Conservation (phyloP, 2,329 filamentous ascomycete genomes). For the Arthrobotrys iridis region DNA sequence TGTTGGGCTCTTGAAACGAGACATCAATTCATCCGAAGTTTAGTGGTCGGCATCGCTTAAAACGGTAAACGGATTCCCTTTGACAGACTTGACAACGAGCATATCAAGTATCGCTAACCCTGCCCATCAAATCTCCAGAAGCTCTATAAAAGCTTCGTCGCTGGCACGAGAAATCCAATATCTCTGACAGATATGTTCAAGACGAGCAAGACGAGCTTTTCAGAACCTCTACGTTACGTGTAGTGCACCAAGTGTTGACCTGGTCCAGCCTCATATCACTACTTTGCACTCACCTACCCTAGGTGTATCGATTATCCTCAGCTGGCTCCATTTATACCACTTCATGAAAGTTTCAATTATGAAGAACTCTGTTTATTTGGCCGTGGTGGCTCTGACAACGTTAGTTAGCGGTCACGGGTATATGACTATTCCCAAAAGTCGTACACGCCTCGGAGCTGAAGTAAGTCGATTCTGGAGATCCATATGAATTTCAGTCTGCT, state of each 20-base stretch:
- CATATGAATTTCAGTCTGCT: not conserved
- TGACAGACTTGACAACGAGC: too few species aligned
- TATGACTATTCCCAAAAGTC: constrained; percentile 63
- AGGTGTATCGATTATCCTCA: not conserved
- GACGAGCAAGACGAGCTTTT: not conserved
- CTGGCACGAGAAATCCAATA: not conserved
- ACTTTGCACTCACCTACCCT: not conserved
- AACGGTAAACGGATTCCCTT: not conserved
- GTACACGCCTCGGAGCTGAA: constrained; percentile 64
- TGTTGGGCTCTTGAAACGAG: not conserved
- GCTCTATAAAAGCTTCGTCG: constrained; percentile 1
- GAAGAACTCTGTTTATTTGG: not conserved
- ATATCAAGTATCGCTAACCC: not conserved
- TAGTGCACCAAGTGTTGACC: too few species aligned
- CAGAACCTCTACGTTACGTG: not conserved
- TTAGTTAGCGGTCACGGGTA: constrained; percentile 64
- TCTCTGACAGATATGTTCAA: not conserved
- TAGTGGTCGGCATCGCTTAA: not conserved
- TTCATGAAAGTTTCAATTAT: constrained; percentile 10
- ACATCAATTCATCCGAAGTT: constrained; percentile 9
- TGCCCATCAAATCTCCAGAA: not conserved
- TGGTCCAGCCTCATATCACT: too few species aligned
- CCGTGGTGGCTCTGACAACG: constrained; percentile 35
- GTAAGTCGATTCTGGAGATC: constrained; percentile 58
- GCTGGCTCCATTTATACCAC: not conserved